Evolutionary conservation across 495 filamentous ascomycete species (phyloP).

Genomic region (Aspergillus cavernicola): DNA sequence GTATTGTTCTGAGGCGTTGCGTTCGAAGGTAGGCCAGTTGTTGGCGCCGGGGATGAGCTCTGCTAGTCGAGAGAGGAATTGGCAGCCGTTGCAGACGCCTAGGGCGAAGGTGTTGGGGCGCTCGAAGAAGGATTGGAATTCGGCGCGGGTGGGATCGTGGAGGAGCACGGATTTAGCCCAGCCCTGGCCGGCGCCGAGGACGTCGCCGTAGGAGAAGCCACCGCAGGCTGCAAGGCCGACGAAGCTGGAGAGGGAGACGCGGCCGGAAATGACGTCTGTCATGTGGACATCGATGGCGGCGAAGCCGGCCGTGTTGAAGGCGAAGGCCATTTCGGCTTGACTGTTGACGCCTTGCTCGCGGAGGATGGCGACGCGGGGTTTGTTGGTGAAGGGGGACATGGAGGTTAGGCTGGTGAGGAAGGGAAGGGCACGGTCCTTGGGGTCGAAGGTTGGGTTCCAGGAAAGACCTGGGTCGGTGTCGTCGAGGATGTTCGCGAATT

Average conservation of each 20-base stretch:
- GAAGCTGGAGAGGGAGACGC: slow-evolving; percentile 72
- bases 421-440: slow-evolving; percentile 69
- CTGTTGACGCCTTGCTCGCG: slow-evolving; percentile 95
- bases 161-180: slow-evolving; percentile 95
- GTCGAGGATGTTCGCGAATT: slow-evolving; percentile 75
- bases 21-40: slow-evolving; percentile 83
- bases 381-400: slow-evolving; percentile 61
- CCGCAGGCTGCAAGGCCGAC: slow-evolving; percentile 89
- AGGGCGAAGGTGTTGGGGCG: slow-evolving; percentile 87
- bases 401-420: slow-evolving; percentile 60
- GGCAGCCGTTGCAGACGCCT: slow-evolving; percentile 96
- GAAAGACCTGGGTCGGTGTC: slow-evolving; percentile 75
- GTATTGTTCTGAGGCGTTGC: slow-evolving; percentile 86
- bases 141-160: slow-evolving; percentile 67
- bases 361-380: slow-evolving; percentile 87
- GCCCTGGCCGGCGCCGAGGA: slow-evolving; percentile 88
- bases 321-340: slow-evolving; percentile 95
- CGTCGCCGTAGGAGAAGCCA: slow-evolving; percentile 96
- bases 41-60: slow-evolving; percentile 81
- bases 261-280: slow-evolving; percentile 81
- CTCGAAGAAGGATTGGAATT: slow-evolving; percentile 84
- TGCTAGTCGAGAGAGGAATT: slow-evolving; percentile 84
- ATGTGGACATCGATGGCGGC: slow-evolving; percentile 93
- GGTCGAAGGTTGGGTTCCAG: slow-evolving; percentile 80
- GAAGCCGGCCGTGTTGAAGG: slow-evolving; percentile 89